A percentile compares a stretch with the other conserved stretches of the same genome.
These are phyloP conservation scores for Talaromyces sp. DNA, from an alignment of 2,329 filamentous ascomycete genomes.

Conservation along the genomic window DNA sequence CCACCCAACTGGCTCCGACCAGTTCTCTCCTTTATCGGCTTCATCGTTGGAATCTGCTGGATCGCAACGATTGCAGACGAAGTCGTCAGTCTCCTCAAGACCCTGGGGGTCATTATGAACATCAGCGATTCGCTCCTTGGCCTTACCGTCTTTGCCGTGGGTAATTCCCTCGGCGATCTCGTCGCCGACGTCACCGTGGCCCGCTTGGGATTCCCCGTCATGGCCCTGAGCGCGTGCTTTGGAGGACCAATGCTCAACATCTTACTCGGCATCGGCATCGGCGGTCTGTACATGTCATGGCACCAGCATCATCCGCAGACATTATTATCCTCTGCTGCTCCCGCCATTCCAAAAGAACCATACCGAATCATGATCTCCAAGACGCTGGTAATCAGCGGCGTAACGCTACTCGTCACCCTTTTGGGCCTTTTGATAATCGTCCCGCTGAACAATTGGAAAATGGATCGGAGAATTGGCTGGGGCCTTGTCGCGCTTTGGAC, in stretches of 20 bases:
- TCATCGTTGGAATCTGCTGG: constrained; percentile 89
- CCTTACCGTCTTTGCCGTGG: constrained; percentile 91
- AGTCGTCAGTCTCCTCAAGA: constrained; percentile 91
- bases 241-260: constrained; percentile 99
- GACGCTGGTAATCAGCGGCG: constrained; percentile 76
- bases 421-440: constrained; percentile 73
- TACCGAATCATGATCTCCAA: constrained; percentile 81
- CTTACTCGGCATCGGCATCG: constrained; percentile 85
- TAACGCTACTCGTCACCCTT: constrained; percentile 77
- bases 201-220: constrained; percentile 87
- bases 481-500: constrained; percentile 75
- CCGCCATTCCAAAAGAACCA: constrained; percentile 40
- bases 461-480: constrained; percentile 78
- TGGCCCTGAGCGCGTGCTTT: constrained; percentile 92
- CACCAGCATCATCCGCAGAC: constrained; percentile 43
- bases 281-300: constrained; percentile 76
- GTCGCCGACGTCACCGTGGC: constrained; percentile 94
- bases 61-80: constrained; percentile 94
- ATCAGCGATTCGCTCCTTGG: constrained; percentile 95
- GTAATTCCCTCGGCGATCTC: constrained; percentile 89
- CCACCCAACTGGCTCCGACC: constrained; percentile 69
- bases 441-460: constrained; percentile 78
- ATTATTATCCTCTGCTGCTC: background rate
- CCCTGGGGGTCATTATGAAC: constrained; percentile 81
- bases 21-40: constrained; percentile 80